A percentile compares a stretch with the other conserved stretches of the same genome.
Conservation (phyloP, 805 yeast genomes). For the Starmerella floris region DNA sequence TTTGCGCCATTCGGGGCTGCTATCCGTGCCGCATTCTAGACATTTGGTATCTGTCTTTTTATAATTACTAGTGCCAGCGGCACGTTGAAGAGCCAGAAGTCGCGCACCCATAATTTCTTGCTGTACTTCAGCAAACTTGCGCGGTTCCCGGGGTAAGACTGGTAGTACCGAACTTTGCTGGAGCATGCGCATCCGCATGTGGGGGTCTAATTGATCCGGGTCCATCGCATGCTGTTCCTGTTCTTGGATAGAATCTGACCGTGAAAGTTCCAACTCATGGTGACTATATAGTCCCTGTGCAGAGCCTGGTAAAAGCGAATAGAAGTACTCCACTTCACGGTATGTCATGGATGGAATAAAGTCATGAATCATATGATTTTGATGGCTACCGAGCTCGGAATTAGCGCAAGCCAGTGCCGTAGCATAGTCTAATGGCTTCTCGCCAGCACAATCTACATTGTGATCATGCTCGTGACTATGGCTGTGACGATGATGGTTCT, state of each 20-base stretch:
- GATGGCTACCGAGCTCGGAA: background rate
- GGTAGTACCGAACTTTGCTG: constrained; percentile 10
- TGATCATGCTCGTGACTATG: background rate
- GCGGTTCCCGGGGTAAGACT: constrained; percentile 15
- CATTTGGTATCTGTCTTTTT: constrained; percentile 28
- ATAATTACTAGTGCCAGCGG: background rate
- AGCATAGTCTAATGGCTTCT: background rate
- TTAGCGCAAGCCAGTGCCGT: background rate
- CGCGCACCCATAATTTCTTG: constrained; percentile 11
- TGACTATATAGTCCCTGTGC: constrained; percentile 3
- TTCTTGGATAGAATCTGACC: constrained; percentile 12
- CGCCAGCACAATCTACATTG: background rate
- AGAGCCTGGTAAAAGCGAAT: constrained; percentile 16
- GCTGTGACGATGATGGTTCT: background rate
- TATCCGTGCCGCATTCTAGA: constrained; percentile 56
- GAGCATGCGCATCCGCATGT: constrained; percentile 14
- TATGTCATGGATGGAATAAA: constrained; percentile 18
- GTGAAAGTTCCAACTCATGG: constrained; percentile 12
- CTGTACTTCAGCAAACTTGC: constrained; percentile 17
- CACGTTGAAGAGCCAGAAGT: constrained; percentile 4
- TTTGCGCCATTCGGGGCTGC: constrained; percentile 86
- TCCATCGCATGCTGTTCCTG: constrained; percentile 15
- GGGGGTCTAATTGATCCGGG: constrained; percentile 19
- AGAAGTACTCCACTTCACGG: constrained; percentile 18
- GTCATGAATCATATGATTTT: constrained; percentile 11